Percentiles rank a stretch among this genome's conserved stretches.
Evolutionary conservation across 176 grass and related monocot genomes (phyloP).

Genomic region (Carex littledalei): DNA sequence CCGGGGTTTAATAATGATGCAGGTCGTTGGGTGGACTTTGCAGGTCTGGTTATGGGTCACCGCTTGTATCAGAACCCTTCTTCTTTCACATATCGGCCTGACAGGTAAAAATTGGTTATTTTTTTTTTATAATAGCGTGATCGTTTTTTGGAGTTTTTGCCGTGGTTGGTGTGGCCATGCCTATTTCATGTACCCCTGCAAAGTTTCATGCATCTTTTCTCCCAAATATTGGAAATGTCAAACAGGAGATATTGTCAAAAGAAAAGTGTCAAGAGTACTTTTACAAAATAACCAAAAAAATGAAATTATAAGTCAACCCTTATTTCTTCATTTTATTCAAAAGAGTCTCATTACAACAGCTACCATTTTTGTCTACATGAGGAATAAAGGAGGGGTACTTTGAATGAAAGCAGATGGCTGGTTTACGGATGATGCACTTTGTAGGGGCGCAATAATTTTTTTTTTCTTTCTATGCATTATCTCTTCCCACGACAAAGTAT

Average conservation of each 20-base stretch:
- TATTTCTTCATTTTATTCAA: neutral
- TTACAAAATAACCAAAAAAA: neutral
- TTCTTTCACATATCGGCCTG: slow-evolving; percentile 78
- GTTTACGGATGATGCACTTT: slow-evolving; percentile 10
- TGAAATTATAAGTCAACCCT: neutral
- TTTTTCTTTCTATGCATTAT: neutral
- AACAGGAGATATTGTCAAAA: no score
- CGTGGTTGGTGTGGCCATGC: neutral
- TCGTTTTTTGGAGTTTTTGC: neutral
- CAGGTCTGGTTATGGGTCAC: slow-evolving; percentile 94
- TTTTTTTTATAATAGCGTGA: neutral
- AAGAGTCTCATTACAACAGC: neutral
- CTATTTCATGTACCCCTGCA: neutral
- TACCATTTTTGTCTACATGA: neutral
- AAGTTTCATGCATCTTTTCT: neutral
- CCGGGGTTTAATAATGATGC: slow-evolving; percentile 87
- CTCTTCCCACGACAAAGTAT: neutral
- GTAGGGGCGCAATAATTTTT: neutral
- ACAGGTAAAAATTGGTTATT: slow-evolving; percentile 50
- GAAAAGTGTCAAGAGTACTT: neutral
- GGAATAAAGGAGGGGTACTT: no score
- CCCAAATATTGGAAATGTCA: neutral
- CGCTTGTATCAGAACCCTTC: slow-evolving; percentile 65
- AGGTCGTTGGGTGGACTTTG: slow-evolving; percentile 70
- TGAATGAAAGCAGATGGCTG: neutral